Evolutionary conservation across 2,329 filamentous ascomycete genomes (phyloP).

Genomic region (Hypoxylon sp.): DNA sequence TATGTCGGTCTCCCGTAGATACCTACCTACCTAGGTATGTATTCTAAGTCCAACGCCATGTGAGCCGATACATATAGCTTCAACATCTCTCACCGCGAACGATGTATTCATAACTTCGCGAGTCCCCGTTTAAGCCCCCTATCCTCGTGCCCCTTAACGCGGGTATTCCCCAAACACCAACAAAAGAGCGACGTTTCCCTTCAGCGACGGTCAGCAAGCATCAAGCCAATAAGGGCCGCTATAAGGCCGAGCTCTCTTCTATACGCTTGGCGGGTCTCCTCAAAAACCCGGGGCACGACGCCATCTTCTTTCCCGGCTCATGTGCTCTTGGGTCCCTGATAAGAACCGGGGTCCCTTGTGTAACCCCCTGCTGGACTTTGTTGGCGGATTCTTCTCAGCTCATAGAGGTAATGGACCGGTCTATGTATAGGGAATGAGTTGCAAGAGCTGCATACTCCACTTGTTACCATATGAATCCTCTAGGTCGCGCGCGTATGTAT

Average conservation of each 20-base stretch:
- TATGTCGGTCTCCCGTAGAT: conserved; percentile 7
- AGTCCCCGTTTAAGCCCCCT: neutral
- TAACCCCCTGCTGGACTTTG: conserved; percentile 16
- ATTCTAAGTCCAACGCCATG: neutral
- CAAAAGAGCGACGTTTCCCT: conserved; percentile 1
- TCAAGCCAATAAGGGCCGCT: conserved; percentile 16
- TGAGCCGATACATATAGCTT: conserved; percentile 1
- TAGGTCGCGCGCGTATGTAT: conserved; percentile 8
- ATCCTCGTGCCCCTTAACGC: neutral
- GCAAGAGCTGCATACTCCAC: conserved; percentile 15
- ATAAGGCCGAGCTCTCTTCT: conserved; percentile 15
- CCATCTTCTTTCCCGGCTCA: conserved; percentile 25
- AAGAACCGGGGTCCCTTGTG: conserved; percentile 16
- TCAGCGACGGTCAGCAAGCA: conserved; percentile 2
- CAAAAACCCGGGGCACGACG: conserved; percentile 32
- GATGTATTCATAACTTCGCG: neutral
- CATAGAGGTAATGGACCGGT: neutral
- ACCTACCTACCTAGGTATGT: neutral
- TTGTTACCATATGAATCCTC: conserved; percentile 5
- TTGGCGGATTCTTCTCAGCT: conserved; percentile 8
- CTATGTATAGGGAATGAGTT: conserved; percentile 14
- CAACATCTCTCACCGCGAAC: neutral
- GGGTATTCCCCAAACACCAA: neutral
- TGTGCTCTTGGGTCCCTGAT: neutral
- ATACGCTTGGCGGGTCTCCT: conserved; percentile 14